Conservation (phyloP, 768 basidiomycete genomes). For the Daedaleopsis nitida region DNA sequence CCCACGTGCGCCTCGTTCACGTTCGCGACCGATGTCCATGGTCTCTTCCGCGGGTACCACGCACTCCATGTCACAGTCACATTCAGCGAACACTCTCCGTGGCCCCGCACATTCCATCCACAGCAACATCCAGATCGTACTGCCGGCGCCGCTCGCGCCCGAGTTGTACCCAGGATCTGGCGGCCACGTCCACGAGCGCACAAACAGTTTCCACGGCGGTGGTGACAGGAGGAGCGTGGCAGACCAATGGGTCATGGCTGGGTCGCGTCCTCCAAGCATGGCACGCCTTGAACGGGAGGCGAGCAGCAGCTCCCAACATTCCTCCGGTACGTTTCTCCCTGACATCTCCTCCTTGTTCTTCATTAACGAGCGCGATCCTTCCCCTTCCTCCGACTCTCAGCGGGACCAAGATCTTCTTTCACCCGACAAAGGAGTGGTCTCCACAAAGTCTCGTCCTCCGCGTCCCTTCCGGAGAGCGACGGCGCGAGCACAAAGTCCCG, state of each 20-base stretch:
- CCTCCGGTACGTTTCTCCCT: conserved; percentile 6
- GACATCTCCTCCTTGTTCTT: not conserved
- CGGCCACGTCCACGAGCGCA: not conserved
- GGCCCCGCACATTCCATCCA: conserved; percentile 65
- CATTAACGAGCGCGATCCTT: not conserved
- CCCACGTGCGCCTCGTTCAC: conserved; percentile 22
- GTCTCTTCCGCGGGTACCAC: conserved; percentile 38
- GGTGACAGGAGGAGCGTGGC: conserved; percentile 11
- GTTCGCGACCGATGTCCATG: conserved; percentile 39
- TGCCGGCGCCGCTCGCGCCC: conserved; percentile 65
- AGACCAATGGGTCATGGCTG: conserved; percentile 20
- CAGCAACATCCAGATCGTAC: conserved; percentile 64
- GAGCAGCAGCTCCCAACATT: conserved; percentile 7
- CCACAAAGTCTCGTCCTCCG: conserved; percentile 9
- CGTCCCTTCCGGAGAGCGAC: conserved; percentile 11
- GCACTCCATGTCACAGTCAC: conserved; percentile 33
- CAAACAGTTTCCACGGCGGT: conserved; percentile 11
- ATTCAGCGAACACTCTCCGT: conserved; percentile 38
- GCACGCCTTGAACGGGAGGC: conserved; percentile 1
- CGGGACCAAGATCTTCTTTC: conserved; percentile 4
- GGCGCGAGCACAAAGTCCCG: conserved; percentile 10
- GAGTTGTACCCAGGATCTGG: conserved; percentile 20
- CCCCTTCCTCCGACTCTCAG: not conserved
- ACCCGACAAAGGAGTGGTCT: conserved; percentile 19
- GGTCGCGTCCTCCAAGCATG: conserved; percentile 13